A percentile compares a stretch with the other conserved stretches of the same genome.
phyloP scores from a whole-genome alignment of 2,329 filamentous ascomycete species.

The Ilyonectria sp. region DNA sequence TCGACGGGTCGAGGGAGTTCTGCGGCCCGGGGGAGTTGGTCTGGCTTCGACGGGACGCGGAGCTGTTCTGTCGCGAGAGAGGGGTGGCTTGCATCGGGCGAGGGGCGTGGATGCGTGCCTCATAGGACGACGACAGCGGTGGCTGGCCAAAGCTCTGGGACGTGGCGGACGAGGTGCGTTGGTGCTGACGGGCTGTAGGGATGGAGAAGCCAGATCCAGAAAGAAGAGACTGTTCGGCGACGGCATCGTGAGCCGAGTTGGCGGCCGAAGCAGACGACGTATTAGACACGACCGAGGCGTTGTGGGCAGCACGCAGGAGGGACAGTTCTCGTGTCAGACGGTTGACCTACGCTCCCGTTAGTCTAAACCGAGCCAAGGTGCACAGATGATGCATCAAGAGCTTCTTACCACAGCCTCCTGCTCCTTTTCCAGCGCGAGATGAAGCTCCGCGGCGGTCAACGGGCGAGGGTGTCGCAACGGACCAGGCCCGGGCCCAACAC shows the following conservation, averaged over 20 bases:
- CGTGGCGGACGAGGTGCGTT: slow-evolving; percentile 72
- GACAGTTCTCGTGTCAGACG: slow-evolving; percentile 91
- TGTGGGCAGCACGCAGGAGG: slow-evolving; percentile 81
- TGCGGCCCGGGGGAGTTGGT: slow-evolving; percentile 64
- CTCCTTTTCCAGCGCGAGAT: slow-evolving; percentile 92
- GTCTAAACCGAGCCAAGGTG: background rate
- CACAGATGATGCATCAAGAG: background rate
- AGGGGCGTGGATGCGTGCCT: slow-evolving; percentile 60
- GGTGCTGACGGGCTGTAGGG: slow-evolving; percentile 68
- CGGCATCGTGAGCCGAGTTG: slow-evolving; percentile 64
- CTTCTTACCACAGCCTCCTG: slow-evolving; percentile 88
- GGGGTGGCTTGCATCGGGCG: slow-evolving; percentile 62
- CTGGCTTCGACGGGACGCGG: slow-evolving; percentile 67
- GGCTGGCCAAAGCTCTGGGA: slow-evolving; percentile 65
- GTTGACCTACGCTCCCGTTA: slow-evolving; percentile 77
- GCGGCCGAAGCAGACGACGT: slow-evolving; percentile 73
- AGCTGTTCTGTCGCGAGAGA: slow-evolving; percentile 70
- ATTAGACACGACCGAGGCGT: slow-evolving; percentile 77
- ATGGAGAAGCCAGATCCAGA: slow-evolving; percentile 72
- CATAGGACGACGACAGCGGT: slow-evolving; percentile 54
- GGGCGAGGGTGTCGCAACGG: slow-evolving; percentile 90
- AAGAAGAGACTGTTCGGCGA: slow-evolving; percentile 66
- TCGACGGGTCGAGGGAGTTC: slow-evolving; percentile 60
- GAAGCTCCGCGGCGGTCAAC: slow-evolving; percentile 89
- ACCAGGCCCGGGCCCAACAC: slow-evolving; percentile 72